Evolutionary conservation across 371 early-diverging fungal species (phyloP), one percentile per base, ranked within the genome.

Genomic region (Rhizopus sp.): DNA sequence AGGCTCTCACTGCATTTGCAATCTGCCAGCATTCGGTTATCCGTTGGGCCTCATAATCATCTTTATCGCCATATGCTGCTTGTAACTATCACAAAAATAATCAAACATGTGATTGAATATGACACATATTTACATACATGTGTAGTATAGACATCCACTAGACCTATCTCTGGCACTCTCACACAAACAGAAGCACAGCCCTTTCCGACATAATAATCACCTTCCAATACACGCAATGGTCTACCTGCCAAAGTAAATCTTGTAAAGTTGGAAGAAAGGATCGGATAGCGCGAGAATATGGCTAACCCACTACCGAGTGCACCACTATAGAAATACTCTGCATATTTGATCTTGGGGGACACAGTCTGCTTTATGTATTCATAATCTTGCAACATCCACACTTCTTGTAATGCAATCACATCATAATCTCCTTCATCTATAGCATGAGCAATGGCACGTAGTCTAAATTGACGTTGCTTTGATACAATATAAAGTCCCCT

Each of bases 201-300:
- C 71, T 87, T 87, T 13, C 85, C 85, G 13, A 81, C 84, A 62
- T 77, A 85, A 65, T 71, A 87, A 56, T 87, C 87, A 0, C 87
- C 87, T 44, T 84, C 83, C 4, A 75, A 72, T n/a, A 85, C 39
- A 34, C 73, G 76, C 8, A 78, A 52, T 7, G 87, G 85, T 23
- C 74, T 70, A 4, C 87, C 87, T 31, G 84, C 81, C 7, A 84
- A 58, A 0, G 81, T 63, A 50, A 81, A 87, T 8, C 75, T 78
- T 16, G 70, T 59, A 63, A 78, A 74, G 3, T 64, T 62, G 0
- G 78, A 68, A 17, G 73, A 73, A 9, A 78, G 45, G 30, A 87
- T 76, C 0, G 84, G 85, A 31, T 64, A 79, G 23, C 66, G 62
- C 15, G 84, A 83, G 7, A 87, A 63, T 8, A 84, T 68, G 3